These are phyloP conservation scores for Cutaneotrichosporon sp. DNA, from an alignment of 1,284 basidiomycete species.

Conservation along the genomic window DNA sequence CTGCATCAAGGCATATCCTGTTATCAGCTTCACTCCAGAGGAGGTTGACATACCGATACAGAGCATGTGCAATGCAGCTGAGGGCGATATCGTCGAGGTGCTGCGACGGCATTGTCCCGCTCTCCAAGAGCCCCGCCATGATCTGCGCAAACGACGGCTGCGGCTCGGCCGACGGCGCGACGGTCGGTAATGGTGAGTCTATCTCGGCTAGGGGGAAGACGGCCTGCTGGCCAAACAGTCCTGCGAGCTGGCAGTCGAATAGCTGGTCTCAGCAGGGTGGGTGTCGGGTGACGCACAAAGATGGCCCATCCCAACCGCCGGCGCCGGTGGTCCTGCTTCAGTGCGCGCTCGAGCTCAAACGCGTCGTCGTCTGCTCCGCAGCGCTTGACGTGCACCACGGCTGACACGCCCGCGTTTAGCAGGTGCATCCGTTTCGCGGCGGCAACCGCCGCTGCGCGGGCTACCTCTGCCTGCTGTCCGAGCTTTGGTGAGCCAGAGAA, in stretches of 20 bases:
- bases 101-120: constrained; percentile 10
- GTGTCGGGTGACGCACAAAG: constrained; percentile 12
- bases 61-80: constrained; percentile 16
- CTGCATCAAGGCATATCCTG: constrained; percentile 19
- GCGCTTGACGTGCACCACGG: constrained; percentile 8
- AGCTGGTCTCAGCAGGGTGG: constrained; percentile 12
- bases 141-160: constrained; percentile 10
- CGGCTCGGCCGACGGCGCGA: background rate
- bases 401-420: constrained; percentile 15
- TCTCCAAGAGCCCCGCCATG: constrained; percentile 16
- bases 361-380: background rate
- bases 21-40: constrained; percentile 5
- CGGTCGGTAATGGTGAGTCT: constrained; percentile 5
- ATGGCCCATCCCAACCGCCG: constrained; percentile 24
- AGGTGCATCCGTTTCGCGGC: constrained; percentile 22
- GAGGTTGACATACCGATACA: constrained; percentile 18
- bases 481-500: constrained; percentile 23
- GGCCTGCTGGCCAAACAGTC: constrained; percentile 18
- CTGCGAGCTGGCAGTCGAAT: constrained; percentile 20
- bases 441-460: constrained; percentile 13
- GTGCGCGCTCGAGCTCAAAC: constrained; percentile 15
- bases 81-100: constrained; percentile 18
- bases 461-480: constrained; percentile 21
- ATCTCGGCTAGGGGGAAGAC: constrained; percentile 18
- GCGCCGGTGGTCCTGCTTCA: constrained; percentile 19